Evolutionary conservation across 2,329 filamentous ascomycete species (phyloP).

Genomic region (Calonectria multiphialidica): DNA sequence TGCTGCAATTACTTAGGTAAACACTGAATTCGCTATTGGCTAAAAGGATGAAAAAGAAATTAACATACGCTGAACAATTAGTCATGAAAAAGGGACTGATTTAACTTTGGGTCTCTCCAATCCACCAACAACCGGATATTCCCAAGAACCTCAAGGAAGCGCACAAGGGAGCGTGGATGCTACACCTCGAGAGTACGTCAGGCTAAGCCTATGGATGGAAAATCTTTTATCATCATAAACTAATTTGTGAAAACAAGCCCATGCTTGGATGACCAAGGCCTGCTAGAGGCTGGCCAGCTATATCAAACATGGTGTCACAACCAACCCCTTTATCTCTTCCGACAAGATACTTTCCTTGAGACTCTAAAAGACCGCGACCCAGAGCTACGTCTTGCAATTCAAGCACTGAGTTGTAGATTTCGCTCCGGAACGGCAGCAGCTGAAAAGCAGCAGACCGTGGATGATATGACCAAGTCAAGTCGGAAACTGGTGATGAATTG

Average conservation of each 20-base stretch:
- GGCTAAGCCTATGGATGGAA: too few relatives aligned
- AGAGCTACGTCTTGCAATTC: constrained; percentile 48
- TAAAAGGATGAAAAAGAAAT: background rate
- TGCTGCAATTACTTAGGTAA: background rate
- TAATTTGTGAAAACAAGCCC: too few relatives aligned
- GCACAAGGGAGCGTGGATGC: too few relatives aligned
- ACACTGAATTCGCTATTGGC: background rate
- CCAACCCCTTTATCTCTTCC: constrained; percentile 63
- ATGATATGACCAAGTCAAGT: constrained; percentile 18
- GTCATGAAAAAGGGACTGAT: too few relatives aligned
- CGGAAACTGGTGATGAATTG: constrained; percentile 46
- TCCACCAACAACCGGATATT: too few relatives aligned
- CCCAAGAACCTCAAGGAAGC: constrained; percentile 26
- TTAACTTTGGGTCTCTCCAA: too few relatives aligned
- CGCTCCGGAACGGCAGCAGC: constrained; percentile 31
- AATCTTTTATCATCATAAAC: too few relatives aligned
- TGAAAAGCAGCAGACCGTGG: constrained; percentile 15
- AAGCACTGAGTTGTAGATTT: constrained; percentile 59
- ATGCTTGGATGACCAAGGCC: background rate
- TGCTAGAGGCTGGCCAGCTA: constrained; percentile 40
- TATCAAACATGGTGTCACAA: constrained; percentile 62
- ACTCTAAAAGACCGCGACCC: constrained; percentile 51
- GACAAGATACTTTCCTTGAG: constrained; percentile 52
- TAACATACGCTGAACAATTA: background rate
- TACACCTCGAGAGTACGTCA: too few relatives aligned